Base-by-base conservation (phyloP, 148 eudicot genomes). In the Diospyros lotus region DNA sequence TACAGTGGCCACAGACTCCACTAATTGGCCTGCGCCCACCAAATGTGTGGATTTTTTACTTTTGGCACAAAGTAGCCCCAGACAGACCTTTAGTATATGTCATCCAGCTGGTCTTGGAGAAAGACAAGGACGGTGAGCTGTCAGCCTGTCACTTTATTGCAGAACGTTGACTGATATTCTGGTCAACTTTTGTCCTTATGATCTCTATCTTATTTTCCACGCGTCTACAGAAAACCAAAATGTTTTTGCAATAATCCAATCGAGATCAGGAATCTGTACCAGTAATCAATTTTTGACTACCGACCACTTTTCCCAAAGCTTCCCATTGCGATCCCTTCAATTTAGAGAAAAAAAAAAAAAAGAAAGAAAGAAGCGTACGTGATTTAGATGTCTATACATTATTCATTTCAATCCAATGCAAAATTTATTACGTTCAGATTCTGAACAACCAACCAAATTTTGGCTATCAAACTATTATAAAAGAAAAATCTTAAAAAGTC, bases 121-220 rank as follows among this genome's bases (percentile, higher is more conserved):
- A 4, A 12, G 11, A 2, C 5, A 42, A 56, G 59, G 17, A 70
- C 73, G 69, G 83, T 62, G 71, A 73, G 46, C 73, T 62, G 69
- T 9, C 66, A 71, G 3, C 17, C 3, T 39, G 15, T 44, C 53
- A 1, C 5, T n/a, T 18, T 3, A 44, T 8, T 8, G 5, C 1
- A 41, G 17, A 41, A 17, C 13, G 78, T 78, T 81, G 84, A 78
- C 78, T 70, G 65, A 39, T 43, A 67, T 38, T 46, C 46, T 11
- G 58, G 84, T 81, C 80, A 68, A 73, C 74, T 55, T 18, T 6
- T n/a, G 28, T 14, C 18, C 12, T 28, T 0, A 28, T 28, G 28
- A 28, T 28, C 28, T 28, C 28, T 28, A 28, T 28, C 28, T 28
- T 28, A 28, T 28, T 28, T 28, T 28, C 28, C 28, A 28, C 28